Evolutionary conservation across 2,329 filamentous ascomycete genomes (phyloP), one percentile per base, ranked within the genome.

Genomic region (Penicillium fuscoglaucum): DNA sequence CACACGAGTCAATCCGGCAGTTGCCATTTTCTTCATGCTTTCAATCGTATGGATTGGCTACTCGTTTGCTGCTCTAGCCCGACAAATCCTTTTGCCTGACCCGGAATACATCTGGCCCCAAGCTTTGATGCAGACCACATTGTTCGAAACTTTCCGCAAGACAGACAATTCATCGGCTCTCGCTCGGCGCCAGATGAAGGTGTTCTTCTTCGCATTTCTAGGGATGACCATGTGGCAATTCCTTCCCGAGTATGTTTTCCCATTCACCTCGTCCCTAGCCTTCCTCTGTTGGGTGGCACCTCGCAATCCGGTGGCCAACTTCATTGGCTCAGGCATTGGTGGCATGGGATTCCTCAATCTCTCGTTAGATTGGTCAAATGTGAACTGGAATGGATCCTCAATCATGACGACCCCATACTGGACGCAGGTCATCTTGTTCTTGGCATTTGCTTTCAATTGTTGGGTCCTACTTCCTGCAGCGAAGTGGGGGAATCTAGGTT

Each of bases 211-310:
- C 10, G 77, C 80, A 0, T 73, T 87, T 0, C 58, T 80, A 0
- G 83, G 76, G 4, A 77, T 86, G 53, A 83, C 80, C 0, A 62
- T 85, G 0, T 87, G 85, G 84, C 84, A 87, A 58, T 87, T 87
- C 59, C 70, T 87, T 0, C 84, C 84, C 0, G 84, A 87, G 66
- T 87, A 80, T 52, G 78, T 82, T 1, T 87, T 87, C 57, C 84
- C 84, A 0, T 82, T 87, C 68, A 75, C 85, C 1, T 82, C 80
- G 8, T 86, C 84, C 0, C 74, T 87, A 8, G 83, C 84, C 2
- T 85, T 87, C 51, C 76, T 87, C 6, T 87, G 85, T 72, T 87
- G 84, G 84, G 83, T 87, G 2, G 84, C 84, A 2, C 84, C 84
- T 1, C 76, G 77, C 17, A 87, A 85, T 62, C 70, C 78, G 2